Evolutionary conservation across 345 rosid genomes (phyloP), one percentile per base, ranked within the genome.

Genomic region (Populus davidiana): DNA sequence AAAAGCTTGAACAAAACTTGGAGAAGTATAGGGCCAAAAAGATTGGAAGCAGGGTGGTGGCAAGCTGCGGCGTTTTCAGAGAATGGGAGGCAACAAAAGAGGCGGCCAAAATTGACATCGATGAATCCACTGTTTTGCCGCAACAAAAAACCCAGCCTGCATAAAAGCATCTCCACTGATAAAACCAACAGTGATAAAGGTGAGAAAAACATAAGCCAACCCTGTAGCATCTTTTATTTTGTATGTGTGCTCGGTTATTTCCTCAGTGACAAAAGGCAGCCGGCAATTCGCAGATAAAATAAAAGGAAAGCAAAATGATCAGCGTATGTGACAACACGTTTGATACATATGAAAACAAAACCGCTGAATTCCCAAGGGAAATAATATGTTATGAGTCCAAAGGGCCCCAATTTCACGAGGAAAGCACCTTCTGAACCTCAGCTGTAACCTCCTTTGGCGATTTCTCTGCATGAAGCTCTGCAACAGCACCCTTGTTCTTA

Each of bases 381-480:
- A 36, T 16, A 17, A 12, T 16, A 35, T 20, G n/a, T 72, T 21
- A 8, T 3, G 50, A 44, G 17, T 50, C 23, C 16, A 31, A 67
- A 21, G 18, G 27, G 35, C 6, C 50, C 72, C 33, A 3, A 33
- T 69, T 49, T 68, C 73, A 74, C 5, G 71, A 80, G 47, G 93
- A 88, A 67, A 96, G 91, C 64, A 31, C 94, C 73, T 90, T 94
- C 88, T 86, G 89, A 83, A 96, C 92, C 88, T 84, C 97, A 10
- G 78, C 56, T 0, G 93, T 88, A 70, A 96, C 98, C 70, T 89
- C 93, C 80, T 88, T 81, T 0, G 93, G 97, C 25, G 93, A 80
- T 83, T 95, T 95, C 87, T 90, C 97, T 0, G 98, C 99, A 27
- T 80, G 94, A 78, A 95, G 90, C 67, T 93, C 82, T 36, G 88